Base-by-base conservation (phyloP, 139 green algal species). In the Chlorella sorokiniana region DNA sequence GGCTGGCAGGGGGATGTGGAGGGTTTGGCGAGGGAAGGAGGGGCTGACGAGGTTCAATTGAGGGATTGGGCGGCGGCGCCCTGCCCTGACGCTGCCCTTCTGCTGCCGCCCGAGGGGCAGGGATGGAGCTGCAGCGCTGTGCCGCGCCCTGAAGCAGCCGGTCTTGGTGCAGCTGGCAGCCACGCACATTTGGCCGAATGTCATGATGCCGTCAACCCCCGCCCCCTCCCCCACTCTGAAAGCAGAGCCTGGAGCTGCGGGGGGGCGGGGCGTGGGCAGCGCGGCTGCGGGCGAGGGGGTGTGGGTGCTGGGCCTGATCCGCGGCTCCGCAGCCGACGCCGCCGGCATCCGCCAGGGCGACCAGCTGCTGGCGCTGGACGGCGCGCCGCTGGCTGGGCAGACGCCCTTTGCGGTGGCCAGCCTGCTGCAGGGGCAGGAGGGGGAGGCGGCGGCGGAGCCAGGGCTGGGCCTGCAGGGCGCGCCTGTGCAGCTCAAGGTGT, bases 321-420 rank as follows among this genome's bases (percentile, higher is more conserved):
- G 90, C 10, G 94, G 90, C n/a, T 93, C 86, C 5, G 76, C 89
- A 2, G 92, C 93, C 0, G 91, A 96, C 10, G 22, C 31, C 7
- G 96, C 95, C 20, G 93, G 95, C 22, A 67, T 98, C 10, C 54
- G 89, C 54, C 92, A 96, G 79, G 94, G 94, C 0, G 96, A 99
- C 83, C 81, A 97, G 84, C 54, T 99, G 35, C 52, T 99, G 23
- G 75, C 76, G 31, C 88, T 98, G 72, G 88, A 95, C 52, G 89
- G 88, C 10, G 38, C 27, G 42, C 40, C 25, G 29, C 78, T 96
- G 67, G 14, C 37, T 29, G 76, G 75, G 33, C 86, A 78, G 59
- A 91, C 71, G 56, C 85, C 94, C 31, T 97, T 95, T 86, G 78
- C 94, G 71, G 93, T 89, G n/a, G 77, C 88, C 48, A 77, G 59